A percentile compares a stretch with the other conserved stretches of the same genome.
Conservation (phyloP, 108 stramenopile species). For the Aureococcus anophagefferens region DNA sequence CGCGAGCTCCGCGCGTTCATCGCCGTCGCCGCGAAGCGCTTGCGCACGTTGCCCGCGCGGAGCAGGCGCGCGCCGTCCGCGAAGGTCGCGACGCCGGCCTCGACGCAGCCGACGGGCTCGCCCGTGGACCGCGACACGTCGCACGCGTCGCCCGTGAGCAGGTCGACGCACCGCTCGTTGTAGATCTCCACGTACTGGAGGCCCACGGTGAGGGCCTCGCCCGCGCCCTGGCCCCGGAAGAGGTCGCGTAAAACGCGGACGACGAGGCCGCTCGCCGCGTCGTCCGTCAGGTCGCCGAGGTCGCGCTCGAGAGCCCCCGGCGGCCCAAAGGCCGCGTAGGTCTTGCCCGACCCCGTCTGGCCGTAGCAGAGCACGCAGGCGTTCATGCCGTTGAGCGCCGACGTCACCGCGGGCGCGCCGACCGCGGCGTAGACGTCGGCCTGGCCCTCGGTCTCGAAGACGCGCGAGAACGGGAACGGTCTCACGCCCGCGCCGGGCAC, state of each 20-base stretch:
- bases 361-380: conserved; percentile 21
- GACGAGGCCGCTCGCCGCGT: neutral
- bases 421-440: neutral
- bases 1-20: conserved; percentile 33
- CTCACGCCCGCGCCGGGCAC: neutral
- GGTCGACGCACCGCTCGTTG: conserved; percentile 13
- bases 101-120: neutral
- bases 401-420: neutral
- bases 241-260: neutral
- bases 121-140: conserved; percentile 5
- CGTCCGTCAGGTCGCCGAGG: neutral
- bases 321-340: conserved; percentile 15
- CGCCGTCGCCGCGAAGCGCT: conserved; percentile 26
- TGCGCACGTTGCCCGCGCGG: conserved; percentile 12
- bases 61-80: conserved; percentile 7
- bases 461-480: neutral
- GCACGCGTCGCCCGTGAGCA: conserved; percentile 10
- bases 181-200: conserved; percentile 23
- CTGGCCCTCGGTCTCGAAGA: neutral
- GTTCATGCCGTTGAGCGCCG: conserved; percentile 9
- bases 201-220: neutral
- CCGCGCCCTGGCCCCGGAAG: no score
- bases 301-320: neutral
- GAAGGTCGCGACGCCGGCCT: conserved; percentile 1
- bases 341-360: conserved; percentile 18